Evolutionary conservation across 306 rosid species (phyloP).

Genomic region (Begonia fuchsioides): DNA sequence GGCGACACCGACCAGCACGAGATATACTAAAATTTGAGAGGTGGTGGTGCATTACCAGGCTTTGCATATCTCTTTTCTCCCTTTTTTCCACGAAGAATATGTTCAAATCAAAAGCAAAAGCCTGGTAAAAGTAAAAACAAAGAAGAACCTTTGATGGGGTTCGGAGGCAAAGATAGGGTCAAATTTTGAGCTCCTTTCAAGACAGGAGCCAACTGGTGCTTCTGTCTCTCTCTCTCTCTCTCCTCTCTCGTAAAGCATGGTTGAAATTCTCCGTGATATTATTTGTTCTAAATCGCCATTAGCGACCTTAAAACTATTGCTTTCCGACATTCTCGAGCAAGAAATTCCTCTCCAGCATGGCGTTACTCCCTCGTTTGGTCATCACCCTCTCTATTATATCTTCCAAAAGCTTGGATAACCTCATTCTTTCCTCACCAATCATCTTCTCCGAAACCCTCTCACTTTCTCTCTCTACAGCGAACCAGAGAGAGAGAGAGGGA

Average conservation of each 20-base stretch:
- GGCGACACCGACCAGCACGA: too few relatives aligned
- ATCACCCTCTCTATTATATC: conserved; percentile 3
- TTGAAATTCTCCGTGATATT: conserved; percentile 34
- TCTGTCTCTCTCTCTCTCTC: too few relatives aligned
- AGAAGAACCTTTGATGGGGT: neutral
- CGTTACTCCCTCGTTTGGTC: too few relatives aligned
- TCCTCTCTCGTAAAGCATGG: conserved; percentile 12
- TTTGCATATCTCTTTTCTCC: conserved; percentile 7
- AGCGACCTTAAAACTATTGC: conserved; percentile 17
- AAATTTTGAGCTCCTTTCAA: too few relatives aligned
- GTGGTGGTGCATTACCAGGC: conserved; percentile 2
- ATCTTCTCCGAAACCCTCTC: conserved; percentile 16
- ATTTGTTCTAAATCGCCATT: conserved; percentile 30
- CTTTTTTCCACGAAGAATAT: conserved; percentile 30
- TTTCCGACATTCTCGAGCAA: conserved; percentile 63
- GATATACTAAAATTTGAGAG: conserved; percentile 11
- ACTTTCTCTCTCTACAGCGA: conserved; percentile 7
- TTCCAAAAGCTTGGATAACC: conserved; percentile 11
- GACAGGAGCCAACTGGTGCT: too few relatives aligned
- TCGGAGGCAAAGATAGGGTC: conserved; percentile 15
- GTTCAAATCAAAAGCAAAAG: conserved; percentile 31
- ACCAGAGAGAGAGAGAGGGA: conserved; percentile 13
- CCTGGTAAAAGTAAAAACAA: conserved; percentile 11
- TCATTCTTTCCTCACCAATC: too few relatives aligned
- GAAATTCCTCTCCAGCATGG: conserved; percentile 10